These are phyloP conservation scores for Prosopis cineraria DNA, from an alignment of 306 rosid genomes.

Conservation along the genomic window DNA sequence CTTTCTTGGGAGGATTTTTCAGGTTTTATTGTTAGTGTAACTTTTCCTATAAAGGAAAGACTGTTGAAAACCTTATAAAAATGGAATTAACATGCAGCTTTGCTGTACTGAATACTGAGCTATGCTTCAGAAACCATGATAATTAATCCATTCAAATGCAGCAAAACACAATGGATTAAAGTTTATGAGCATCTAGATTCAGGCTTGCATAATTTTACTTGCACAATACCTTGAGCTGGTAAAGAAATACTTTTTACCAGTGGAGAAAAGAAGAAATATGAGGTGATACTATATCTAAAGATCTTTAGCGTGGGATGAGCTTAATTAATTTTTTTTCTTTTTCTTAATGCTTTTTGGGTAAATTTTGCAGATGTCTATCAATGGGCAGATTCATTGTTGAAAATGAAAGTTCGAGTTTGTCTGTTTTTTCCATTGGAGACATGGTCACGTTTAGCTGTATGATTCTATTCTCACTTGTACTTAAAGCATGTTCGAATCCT, in stretches of 20 bases:
- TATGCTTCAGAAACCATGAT: slow-evolving; percentile 1
- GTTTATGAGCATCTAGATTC: neutral
- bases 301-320: slow-evolving; percentile 13
- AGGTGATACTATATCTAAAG: neutral
- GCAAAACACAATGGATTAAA: neutral
- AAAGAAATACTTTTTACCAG: neutral
- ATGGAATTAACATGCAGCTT: neutral
- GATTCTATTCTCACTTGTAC: slow-evolving; percentile 27
- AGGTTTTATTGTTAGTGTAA: slow-evolving; percentile 44
- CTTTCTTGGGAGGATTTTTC: slow-evolving; percentile 88
- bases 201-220: slow-evolving; percentile 17
- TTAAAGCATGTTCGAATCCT: slow-evolving; percentile 8
- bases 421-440: slow-evolving; percentile 86
- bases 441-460: slow-evolving; percentile 65
- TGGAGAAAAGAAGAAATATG: neutral
- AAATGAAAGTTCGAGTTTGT: slow-evolving; percentile 82
- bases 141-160: slow-evolving; percentile 12
- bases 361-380: slow-evolving; percentile 77
- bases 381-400: slow-evolving; percentile 79
- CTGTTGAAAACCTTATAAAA: slow-evolving; percentile 8
- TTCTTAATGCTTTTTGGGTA: neutral
- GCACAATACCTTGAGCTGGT: slow-evolving; percentile 11
- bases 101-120: slow-evolving; percentile 10
- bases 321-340: slow-evolving; percentile 17
- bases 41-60: slow-evolving; percentile 2